Base-by-base conservation (phyloP, 371 early-diverging fungal genomes). In the Fennellomyces sp. region DNA sequence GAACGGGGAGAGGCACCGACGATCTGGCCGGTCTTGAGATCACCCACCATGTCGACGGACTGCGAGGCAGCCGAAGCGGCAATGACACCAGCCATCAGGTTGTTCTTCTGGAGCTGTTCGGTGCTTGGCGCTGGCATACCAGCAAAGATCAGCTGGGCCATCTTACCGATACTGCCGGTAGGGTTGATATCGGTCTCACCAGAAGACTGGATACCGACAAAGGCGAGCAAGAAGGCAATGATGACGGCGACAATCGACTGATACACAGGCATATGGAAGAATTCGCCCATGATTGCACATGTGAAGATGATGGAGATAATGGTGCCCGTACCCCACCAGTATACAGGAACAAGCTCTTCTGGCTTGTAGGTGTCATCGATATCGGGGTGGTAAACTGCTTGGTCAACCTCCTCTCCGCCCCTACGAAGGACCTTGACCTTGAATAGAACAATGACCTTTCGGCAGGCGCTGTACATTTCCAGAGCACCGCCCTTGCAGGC, bases 171-270 rank as follows among this genome's bases (percentile, higher is more conserved):
- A 30, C 81, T 72, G 35, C 84, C 83, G 29, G 78, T 72, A 17
- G 88, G 88, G 53, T 85, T 88, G 57, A 88, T 88, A 74, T 87
- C 87, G 3, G 87, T 88, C 52, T 84, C 85, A 70, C 86, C 89
- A 49, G 85, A 53, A 25, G 88, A 80, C 70, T 88, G 89, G 42
- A 87, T 68, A 62, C 87, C 90, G 45, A 90, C 84, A 61, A 89
- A 89, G 41, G 90, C 76, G 21, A 91, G 65, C 58, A 88, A 39
- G 66, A 91, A 89, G 36, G 80, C 90, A 25, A 89, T 68, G 29
- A 88, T 58, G 36, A 89, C 70, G 36, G 90, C 82, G 25, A 89
- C 33, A 42, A 89, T 78, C 30, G 70, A 71, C 56, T 78, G 78
- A 41, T 83, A 81, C 1, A 83, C 79, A 5, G 79, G 80, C 69